Evolutionary conservation across 1,284 basidiomycete species (phyloP), one percentile per base, ranked within the genome.

Genomic region (Boletus sp.): DNA sequence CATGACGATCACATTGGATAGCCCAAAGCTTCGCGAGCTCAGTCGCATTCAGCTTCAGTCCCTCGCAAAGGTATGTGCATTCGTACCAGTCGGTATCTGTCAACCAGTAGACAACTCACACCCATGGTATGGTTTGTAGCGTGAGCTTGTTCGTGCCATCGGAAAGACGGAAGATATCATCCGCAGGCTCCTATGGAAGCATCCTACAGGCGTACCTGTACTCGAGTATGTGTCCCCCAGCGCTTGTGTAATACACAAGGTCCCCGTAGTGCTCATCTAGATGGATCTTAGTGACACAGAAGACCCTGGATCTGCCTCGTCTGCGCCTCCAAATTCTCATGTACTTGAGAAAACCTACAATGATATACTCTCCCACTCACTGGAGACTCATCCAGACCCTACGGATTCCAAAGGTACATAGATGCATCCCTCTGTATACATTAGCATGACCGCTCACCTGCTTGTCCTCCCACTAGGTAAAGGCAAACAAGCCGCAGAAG

Each of bases 141-240:
- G 60, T 63, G 71, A 74, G 54, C 38, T 60, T 14, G 37, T 72
- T 28, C 64, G 64, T 14, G 70, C 66, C 1, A 51, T 67, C 16
- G 73, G 71, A 2, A 72, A 69, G 57, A 73, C 64, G 0, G 70
- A 71, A 60, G 68, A 67, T 7, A 74, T 73, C 37, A 65, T 74
- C 51, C 60, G 60, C 37, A 60, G 68, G 54, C 64, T 73, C 37
- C 31, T 71, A 11, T 55, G 21, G 43, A 72, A 73, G 31, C 61
- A 74, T 35, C 70, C 71, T n/a, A 50, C 31, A 30, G 73, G 72
- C 1, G 68, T 74, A 0, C 71, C 70, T 2, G 23, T 55, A 30
- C 14, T 49, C n/a, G 56, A 59, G 72, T 64, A 46, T 25, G 69
- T 58, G 14, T 23, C 44, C 13, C 38, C 40, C 16, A 19, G 25